Conservation (phyloP, 1,139 yeast genomes). For the Geotrichum aggregatum region DNA sequence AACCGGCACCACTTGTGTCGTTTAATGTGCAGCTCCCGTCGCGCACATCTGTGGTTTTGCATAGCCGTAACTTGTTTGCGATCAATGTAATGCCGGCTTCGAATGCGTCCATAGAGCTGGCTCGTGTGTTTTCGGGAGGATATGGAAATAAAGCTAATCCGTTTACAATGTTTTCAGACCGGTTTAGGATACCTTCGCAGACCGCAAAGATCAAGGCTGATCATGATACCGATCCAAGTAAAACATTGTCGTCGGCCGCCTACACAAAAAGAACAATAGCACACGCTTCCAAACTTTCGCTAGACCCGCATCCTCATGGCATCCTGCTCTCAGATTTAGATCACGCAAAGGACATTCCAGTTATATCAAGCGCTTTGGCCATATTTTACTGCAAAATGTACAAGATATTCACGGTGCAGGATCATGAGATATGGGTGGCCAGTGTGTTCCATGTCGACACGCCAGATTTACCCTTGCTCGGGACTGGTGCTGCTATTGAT, state of each 20-base stretch:
- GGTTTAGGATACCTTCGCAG: constrained; percentile 42
- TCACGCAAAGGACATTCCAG: constrained; percentile 46
- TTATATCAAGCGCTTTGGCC: constrained; percentile 55
- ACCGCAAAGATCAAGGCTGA: too few species aligned
- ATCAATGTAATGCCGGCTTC: constrained; percentile 71
- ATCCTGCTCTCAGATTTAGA: constrained; percentile 1
- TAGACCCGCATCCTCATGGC: background rate
- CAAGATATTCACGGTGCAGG: constrained; percentile 57
- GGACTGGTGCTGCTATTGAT: too few species aligned
- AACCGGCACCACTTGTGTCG: constrained; percentile 69
- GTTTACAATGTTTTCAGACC: constrained; percentile 29
- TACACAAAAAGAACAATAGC: background rate
- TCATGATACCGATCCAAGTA: too few species aligned
- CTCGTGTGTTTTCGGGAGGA: constrained; percentile 38
- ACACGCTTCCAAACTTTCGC: background rate
- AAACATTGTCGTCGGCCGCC: too few species aligned
- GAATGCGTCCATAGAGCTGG: constrained; percentile 44
- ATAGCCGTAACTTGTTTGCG: constrained; percentile 54
- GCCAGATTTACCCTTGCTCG: constrained; percentile 18
- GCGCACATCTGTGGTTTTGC: constrained; percentile 63
- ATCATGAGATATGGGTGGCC: constrained; percentile 87
- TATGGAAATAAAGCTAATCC: constrained; percentile 38
- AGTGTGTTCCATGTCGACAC: constrained; percentile 36
- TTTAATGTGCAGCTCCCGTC: constrained; percentile 83
- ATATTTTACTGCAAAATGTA: constrained; percentile 60